Percentiles rank a stretch among this genome's conserved stretches.
Evolutionary conservation across 257 asterid species (phyloP).

Genomic region (Solanum virginianum): DNA sequence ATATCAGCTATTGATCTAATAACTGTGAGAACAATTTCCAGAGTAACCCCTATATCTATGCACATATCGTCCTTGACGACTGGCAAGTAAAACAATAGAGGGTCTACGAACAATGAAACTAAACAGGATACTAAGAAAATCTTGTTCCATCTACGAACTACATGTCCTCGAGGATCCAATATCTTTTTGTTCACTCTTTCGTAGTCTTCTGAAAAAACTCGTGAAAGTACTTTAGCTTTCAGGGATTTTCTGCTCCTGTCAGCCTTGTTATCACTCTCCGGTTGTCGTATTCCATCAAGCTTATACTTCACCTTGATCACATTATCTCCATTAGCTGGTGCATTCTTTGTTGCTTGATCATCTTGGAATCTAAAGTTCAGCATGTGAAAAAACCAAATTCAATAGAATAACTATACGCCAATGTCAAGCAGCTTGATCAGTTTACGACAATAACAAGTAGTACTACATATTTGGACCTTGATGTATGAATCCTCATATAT

Average conservation of each 20-base stretch:
- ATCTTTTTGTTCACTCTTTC: slow-evolving; percentile 59
- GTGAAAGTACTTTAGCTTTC: slow-evolving; percentile 57
- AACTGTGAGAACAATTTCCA: slow-evolving; percentile 49
- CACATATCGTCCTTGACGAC: slow-evolving; percentile 31
- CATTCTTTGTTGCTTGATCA: slow-evolving; percentile 33
- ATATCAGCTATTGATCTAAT: slow-evolving; percentile 61
- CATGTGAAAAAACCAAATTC: neutral
- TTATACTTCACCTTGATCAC: slow-evolving; percentile 37
- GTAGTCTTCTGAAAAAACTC: slow-evolving; percentile 85
- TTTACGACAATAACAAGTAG: neutral
- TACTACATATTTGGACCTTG: neutral
- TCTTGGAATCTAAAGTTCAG: slow-evolving; percentile 45
- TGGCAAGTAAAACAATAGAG: slow-evolving; percentile 78
- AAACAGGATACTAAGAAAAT: slow-evolving; percentile 71
- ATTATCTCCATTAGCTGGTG: slow-evolving; percentile 26
- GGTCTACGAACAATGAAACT: slow-evolving; percentile 79
- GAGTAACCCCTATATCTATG: slow-evolving; percentile 52
- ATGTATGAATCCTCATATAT: neutral
- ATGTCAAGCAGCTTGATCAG: neutral
- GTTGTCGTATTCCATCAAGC: slow-evolving; percentile 24
- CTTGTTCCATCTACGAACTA: slow-evolving; percentile 71
- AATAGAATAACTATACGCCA: neutral
- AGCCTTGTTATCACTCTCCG: slow-evolving; percentile 14
- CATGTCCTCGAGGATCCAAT: slow-evolving; percentile 78
- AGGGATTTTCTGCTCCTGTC: slow-evolving; percentile 28